A percentile compares a stretch with the other conserved stretches of the same genome.
Evolutionary conservation across 495 filamentous ascomycete species (phyloP).

Genomic region (Neurospora sp.): DNA sequence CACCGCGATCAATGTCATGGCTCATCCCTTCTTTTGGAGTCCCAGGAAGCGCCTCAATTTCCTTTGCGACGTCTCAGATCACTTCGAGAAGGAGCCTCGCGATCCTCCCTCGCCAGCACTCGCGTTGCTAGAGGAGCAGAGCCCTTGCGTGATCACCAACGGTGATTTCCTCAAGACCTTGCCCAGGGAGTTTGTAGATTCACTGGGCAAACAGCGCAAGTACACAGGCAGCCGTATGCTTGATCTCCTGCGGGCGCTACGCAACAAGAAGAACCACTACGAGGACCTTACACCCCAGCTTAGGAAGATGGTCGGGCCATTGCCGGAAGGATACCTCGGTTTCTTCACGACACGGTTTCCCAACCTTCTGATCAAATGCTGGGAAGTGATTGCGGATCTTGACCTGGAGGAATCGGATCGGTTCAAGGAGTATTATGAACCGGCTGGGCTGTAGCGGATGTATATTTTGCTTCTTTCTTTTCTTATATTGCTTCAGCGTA

Average conservation of each 20-base stretch:
- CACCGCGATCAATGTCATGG: slow-evolving; percentile 63
- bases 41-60: slow-evolving; percentile 79
- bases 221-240: slow-evolving; percentile 76
- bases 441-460: slow-evolving; percentile 5
- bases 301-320: slow-evolving; percentile 65
- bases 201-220: slow-evolving; percentile 86
- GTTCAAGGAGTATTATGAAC: slow-evolving; percentile 65
- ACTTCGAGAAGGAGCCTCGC: slow-evolving; percentile 82
- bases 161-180: slow-evolving; percentile 69
- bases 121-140: slow-evolving; percentile 41
- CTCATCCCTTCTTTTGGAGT: slow-evolving; percentile 95
- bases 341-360: slow-evolving; percentile 84
- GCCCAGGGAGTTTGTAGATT: slow-evolving; percentile 72
- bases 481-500: background rate
- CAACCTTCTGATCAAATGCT: slow-evolving; percentile 70
- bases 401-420: slow-evolving; percentile 55
- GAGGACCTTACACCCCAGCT: slow-evolving; percentile 77
- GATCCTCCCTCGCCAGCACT: slow-evolving; percentile 66
- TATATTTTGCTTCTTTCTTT: background rate
- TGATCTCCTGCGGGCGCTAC: slow-evolving; percentile 76
- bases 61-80: slow-evolving; percentile 86
- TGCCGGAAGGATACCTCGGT: slow-evolving; percentile 75
- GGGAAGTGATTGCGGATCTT: slow-evolving; percentile 58
- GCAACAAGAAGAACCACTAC: slow-evolving; percentile 96
- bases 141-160: slow-evolving; percentile 25